Base-by-base conservation (phyloP, 164 flowering plant genomes). In the Tinospora cordifolia region DNA sequence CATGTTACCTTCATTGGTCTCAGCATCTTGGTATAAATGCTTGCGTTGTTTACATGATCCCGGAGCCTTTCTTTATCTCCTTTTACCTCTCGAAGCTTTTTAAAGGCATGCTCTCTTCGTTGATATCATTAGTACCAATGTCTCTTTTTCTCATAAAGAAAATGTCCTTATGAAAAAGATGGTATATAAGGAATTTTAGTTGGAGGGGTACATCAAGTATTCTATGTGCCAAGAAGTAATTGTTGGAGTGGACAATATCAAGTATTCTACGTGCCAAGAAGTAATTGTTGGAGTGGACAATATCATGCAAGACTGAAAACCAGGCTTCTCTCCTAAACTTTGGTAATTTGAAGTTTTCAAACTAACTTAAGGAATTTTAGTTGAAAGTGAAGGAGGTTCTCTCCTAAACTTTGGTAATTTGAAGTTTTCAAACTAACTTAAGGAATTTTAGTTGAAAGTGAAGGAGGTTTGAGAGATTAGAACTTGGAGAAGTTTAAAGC, bases 41-140 rank as follows among this genome's bases (percentile, higher is more conserved):
- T 34, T 71, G 68, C 67, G 60, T 41, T 2, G n/a, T 26, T 13
- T 15, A 26, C 65, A 69, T n/a, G 51, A 39, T 62, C 8, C 22
- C 57, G n/a, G n/a, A 60, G 22, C 65, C 22, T 40, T 41, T 41
- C 63, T 69, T 70, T 63, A 13, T 17, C 57, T 46, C 19, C 40
- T 70, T 62, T 62, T 59, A 62, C 72, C 57, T 44, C 39, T 46
- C n/a, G 30, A 62, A 24, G 22, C 9, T 44, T 70, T 17, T 27
- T 70, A 3, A 17, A 25, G 11, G 15, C 58, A 62, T 54, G 21
- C 25, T 19, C 24, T 17, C 24, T n/a, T 17, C 60, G n/a, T 54
- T 54, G 60, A 54, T 54, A 54, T 54, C 9, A 54, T 54, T 54
- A 24, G n/a, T 54, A 54, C 21, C 9, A 21, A 54, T 19, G 60